Conservation (phyloP, 345 rosid genomes). For the Kernera saxatilis region DNA sequence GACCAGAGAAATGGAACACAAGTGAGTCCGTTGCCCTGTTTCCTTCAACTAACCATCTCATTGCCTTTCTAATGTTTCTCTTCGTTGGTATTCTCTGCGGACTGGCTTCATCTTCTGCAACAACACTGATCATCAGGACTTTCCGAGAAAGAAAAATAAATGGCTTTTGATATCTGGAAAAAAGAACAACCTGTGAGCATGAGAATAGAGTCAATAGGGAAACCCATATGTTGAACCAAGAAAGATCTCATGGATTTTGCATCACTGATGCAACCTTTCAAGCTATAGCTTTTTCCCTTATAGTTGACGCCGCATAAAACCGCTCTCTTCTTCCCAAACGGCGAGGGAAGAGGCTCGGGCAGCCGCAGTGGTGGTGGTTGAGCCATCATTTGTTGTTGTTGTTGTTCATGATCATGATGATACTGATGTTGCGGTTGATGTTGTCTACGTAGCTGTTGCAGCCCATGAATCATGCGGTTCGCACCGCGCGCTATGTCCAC, state of each 20-base stretch:
- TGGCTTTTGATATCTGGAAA: not conserved
- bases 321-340: constrained; percentile 53
- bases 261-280: constrained; percentile 59
- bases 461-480: constrained; percentile 16
- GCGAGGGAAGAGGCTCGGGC: constrained; percentile 29
- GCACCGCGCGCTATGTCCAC: constrained; percentile 23
- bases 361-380: constrained; percentile 13
- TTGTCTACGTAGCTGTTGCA: constrained; percentile 25
- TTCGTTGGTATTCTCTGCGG: constrained; percentile 61
- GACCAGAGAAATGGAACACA: constrained; percentile 83
- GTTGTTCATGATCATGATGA: not conserved
- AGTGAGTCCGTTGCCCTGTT: constrained; percentile 69
- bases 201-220: constrained; percentile 44
- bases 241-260: constrained; percentile 52
- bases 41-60: constrained; percentile 71
- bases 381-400: constrained; percentile 3
- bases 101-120: constrained; percentile 58
- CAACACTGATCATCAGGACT: not conserved
- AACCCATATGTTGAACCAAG: constrained; percentile 45
- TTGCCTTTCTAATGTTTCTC: constrained; percentile 55
- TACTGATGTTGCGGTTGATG: not conserved
- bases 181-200: constrained; percentile 31
- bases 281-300: constrained; percentile 35
- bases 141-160: not conserved
- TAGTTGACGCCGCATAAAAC: constrained; percentile 58